phyloP scores from a whole-genome alignment of 1,284 basidiomycete species.

The Puccinia horiana region DNA sequence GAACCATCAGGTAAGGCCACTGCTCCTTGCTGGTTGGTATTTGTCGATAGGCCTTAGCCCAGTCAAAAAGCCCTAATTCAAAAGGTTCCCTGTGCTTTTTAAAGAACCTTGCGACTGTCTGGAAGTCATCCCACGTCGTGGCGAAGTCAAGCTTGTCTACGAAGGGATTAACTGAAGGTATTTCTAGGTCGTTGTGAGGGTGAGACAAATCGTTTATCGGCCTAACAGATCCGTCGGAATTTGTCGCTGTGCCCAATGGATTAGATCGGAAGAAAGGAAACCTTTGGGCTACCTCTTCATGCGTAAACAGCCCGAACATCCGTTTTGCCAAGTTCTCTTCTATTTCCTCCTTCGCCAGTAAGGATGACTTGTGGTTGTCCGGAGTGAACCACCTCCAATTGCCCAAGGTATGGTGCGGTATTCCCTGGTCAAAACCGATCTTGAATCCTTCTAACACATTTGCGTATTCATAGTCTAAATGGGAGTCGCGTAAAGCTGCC shows the following conservation, averaged over 20 bases:
- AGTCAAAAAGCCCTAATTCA: not conserved
- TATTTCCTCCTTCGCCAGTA: not conserved
- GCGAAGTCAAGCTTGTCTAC: not conserved
- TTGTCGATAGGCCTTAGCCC: conserved; percentile 10
- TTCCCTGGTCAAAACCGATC: conserved; percentile 10
- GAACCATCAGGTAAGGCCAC: not conserved
- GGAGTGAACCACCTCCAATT: not conserved
- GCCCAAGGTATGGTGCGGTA: not conserved
- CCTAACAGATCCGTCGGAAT: not conserved
- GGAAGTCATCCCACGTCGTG: conserved; percentile 1
- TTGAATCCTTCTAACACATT: not conserved
- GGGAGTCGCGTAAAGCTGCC: not conserved
- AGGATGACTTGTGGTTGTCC: not conserved
- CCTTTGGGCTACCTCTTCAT: not conserved
- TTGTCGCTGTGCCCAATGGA: not conserved
- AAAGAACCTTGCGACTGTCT: not conserved
- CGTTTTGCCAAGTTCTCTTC: not conserved
- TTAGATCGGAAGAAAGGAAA: not conserved
- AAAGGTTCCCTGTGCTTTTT: not conserved
- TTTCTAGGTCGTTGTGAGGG: not conserved
- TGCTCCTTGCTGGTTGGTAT: not conserved
- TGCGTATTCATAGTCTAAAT: not conserved
- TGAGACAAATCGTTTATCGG: not conserved
- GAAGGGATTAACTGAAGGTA: not conserved
- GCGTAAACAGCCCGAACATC: not conserved